Percentiles rank a stretch among this genome's conserved stretches.
These are phyloP conservation scores for Mycena belliarum DNA, from an alignment of 768 basidiomycete genomes.

Conservation along the genomic window DNA sequence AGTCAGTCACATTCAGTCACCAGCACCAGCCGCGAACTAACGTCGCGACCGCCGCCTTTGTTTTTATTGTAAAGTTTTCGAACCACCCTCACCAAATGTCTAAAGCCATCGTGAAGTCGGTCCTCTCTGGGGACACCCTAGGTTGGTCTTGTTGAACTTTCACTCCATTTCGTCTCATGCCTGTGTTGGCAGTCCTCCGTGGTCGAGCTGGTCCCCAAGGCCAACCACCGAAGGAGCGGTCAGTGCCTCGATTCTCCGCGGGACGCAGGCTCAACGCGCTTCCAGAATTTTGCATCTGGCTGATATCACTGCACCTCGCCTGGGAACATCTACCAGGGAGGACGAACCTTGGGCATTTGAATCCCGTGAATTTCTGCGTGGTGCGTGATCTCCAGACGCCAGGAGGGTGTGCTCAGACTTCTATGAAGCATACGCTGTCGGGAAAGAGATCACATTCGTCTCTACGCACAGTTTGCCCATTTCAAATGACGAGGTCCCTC, in stretches of 20 bases:
- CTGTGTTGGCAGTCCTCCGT: slow-evolving; percentile 64
- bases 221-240: slow-evolving; percentile 91
- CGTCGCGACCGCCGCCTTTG: no score
- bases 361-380: slow-evolving; percentile 87
- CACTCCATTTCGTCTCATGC: neutral
- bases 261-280: slow-evolving; percentile 4
- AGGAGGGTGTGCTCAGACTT: no score
- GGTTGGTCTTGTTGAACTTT: neutral
- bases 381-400: slow-evolving; percentile 1
- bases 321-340: slow-evolving; percentile 80
- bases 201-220: slow-evolving; percentile 77
- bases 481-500: slow-evolving; percentile 69
- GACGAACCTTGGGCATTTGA: slow-evolving; percentile 97
- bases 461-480: slow-evolving; percentile 76
- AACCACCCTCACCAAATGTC: slow-evolving; percentile 59
- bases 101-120: slow-evolving; percentile 77
- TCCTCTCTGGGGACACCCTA: slow-evolving; percentile 82
- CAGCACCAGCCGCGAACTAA: no score
- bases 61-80: no score
- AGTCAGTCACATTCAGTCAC: no score
- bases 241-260: slow-evolving; percentile 20
- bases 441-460: slow-evolving; percentile 86
- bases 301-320: slow-evolving; percentile 80
- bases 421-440: slow-evolving; percentile 62
- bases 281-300: slow-evolving; percentile 85